Conservation (phyloP, 176 grass and related monocot genomes). For the Urochloa ruziziensis region DNA sequence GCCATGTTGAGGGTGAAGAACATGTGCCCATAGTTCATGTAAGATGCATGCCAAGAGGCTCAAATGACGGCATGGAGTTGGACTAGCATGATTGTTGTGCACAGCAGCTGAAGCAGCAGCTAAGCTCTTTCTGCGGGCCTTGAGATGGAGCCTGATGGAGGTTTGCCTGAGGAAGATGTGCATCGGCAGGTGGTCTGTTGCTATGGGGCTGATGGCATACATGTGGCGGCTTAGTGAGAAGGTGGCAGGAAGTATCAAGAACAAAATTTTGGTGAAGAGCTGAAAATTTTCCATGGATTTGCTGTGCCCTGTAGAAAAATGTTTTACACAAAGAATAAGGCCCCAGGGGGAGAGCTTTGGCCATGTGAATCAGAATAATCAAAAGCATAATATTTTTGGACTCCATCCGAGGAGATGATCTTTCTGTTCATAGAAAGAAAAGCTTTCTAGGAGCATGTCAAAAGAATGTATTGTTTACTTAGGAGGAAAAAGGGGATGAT, state of each 20-base stretch:
- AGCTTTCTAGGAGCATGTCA: constrained; percentile 4
- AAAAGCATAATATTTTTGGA: constrained; percentile 8
- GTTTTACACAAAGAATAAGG: constrained; percentile 21
- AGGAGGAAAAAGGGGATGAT: not conserved
- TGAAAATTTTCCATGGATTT: not conserved
- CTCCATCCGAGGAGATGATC: not conserved
- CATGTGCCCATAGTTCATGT: constrained; percentile 41
- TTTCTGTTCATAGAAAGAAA: constrained; percentile 26
- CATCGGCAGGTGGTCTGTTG: not conserved
- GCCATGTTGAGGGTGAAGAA: constrained; percentile 2
- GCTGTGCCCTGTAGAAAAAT: not conserved
- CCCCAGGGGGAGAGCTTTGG: not conserved
- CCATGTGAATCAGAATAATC: not conserved
- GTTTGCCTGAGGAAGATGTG: not conserved
- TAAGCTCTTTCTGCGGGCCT: not conserved
- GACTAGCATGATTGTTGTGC: constrained; percentile 31
- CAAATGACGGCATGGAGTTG: constrained; percentile 29
- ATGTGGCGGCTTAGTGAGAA: not conserved
- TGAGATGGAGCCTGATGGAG: not conserved
- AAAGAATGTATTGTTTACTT: not conserved
- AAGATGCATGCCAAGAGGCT: constrained; percentile 40
- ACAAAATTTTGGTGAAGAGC: constrained; percentile 1
- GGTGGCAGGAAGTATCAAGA: not conserved
- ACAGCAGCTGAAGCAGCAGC: constrained; percentile 5
- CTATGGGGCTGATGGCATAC: constrained; percentile 3